Percentiles rank a stretch among this genome's conserved stretches.
Evolutionary conservation across 768 basidiomycete genomes (phyloP).

Genomic region (Termitomyces sp.): DNA sequence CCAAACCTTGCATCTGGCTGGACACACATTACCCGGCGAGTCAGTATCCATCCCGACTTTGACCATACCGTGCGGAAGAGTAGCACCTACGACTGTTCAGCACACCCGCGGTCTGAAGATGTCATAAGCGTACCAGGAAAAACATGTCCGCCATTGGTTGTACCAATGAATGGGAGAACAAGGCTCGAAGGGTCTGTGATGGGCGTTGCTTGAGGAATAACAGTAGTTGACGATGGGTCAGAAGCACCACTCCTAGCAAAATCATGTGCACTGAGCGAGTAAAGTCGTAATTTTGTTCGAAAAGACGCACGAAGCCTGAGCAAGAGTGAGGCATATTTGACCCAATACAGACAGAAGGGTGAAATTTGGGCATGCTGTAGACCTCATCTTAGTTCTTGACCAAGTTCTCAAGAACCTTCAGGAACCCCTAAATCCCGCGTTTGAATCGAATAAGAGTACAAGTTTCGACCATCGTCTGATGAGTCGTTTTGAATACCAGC

Average conservation of each 20-base stretch:
- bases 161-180: slow-evolving; percentile 63
- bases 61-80: slow-evolving; percentile 66
- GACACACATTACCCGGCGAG: slow-evolving; percentile 53
- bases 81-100: slow-evolving; percentile 40
- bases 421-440: neutral
- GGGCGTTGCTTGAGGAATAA: neutral
- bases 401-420: neutral
- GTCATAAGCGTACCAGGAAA: slow-evolving; percentile 47
- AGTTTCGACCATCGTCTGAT: neutral
- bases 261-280: neutral
- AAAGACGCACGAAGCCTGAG: neutral
- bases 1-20: neutral
- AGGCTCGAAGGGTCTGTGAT: slow-evolving; percentile 37
- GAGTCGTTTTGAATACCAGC: neutral
- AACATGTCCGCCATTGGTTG: slow-evolving; percentile 60
- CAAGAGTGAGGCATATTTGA: neutral
- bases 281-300: neutral
- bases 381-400: neutral
- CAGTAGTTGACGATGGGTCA: neutral
- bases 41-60: slow-evolving; percentile 69
- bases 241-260: neutral
- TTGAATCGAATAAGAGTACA: neutral
- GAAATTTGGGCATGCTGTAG: neutral
- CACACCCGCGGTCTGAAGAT: neutral
- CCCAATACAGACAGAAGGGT: neutral